phyloP scores from a whole-genome alignment of 257 asterid genomes.

The Primulina huaijiensis region DNA sequence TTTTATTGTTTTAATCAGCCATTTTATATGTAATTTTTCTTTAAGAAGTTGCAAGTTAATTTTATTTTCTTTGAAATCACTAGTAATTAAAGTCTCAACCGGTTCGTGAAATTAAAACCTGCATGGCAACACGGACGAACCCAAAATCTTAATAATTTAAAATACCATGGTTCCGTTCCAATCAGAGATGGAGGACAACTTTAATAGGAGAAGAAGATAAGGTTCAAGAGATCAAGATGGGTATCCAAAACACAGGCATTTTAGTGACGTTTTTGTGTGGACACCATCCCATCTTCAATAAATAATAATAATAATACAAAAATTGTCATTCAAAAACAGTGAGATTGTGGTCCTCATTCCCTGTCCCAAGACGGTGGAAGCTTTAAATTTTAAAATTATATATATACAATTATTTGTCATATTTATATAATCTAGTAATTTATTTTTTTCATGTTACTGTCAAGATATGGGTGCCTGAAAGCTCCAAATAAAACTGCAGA shows the following conservation, averaged over 20 bases:
- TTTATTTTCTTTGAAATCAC: too few species aligned
- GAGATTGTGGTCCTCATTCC: conserved; percentile 27
- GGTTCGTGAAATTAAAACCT: too few species aligned
- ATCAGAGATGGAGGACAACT: background rate
- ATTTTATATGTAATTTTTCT: too few species aligned
- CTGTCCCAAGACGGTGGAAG: conserved; percentile 6
- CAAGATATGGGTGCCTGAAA: background rate
- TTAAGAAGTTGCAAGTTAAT: too few species aligned
- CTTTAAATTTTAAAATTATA: too few species aligned
- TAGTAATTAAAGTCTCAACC: too few species aligned
- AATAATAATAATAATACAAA: background rate
- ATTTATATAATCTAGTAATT: background rate
- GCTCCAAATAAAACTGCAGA: background rate
- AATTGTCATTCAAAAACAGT: background rate
- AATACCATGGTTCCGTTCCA: background rate
- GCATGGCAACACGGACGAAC: too few species aligned
- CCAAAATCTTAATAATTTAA: too few species aligned
- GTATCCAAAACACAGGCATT: conserved; percentile 22
- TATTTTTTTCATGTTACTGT: background rate
- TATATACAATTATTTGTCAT: too few species aligned
- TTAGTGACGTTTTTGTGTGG: conserved; percentile 23
- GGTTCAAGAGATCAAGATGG: conserved; percentile 12
- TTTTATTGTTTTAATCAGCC: too few species aligned
- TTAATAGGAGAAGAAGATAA: conserved; percentile 26
- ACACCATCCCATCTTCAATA: conserved; percentile 16